phyloP scores from a whole-genome alignment of 345 rosid genomes.

The Syzygium grande region DNA sequence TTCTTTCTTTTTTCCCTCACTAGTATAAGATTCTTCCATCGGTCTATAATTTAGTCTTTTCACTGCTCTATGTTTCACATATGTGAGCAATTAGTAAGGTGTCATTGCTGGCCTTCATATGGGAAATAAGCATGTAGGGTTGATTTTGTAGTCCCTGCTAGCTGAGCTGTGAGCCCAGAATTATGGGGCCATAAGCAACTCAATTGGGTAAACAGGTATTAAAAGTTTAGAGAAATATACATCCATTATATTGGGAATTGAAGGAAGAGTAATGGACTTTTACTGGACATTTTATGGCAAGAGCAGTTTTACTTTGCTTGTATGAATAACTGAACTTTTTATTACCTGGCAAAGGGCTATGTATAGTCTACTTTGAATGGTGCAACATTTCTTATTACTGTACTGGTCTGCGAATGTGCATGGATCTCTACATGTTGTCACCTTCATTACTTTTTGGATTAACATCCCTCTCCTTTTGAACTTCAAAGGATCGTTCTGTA shows the following conservation, averaged over 20 bases:
- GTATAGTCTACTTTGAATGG: background rate
- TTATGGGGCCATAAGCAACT: background rate
- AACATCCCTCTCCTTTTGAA: background rate
- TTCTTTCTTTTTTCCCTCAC: background rate
- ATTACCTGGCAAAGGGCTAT: background rate
- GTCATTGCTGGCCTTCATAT: background rate
- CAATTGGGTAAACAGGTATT: background rate
- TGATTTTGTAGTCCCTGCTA: background rate
- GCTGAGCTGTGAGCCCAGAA: background rate
- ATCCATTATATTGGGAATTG: background rate
- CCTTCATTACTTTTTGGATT: background rate
- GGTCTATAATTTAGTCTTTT: background rate
- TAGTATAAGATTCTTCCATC: background rate
- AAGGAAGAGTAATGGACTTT: background rate
- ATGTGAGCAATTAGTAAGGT: background rate
- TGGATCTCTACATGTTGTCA: background rate
- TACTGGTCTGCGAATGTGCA: background rate
- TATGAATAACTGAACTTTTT: background rate
- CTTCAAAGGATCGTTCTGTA: background rate
- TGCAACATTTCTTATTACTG: background rate
- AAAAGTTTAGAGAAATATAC: background rate
- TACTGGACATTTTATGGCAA: background rate
- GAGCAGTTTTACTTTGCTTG: background rate
- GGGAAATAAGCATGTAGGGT: background rate
- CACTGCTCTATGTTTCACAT: background rate